These are phyloP conservation scores for Russula lepida DNA, from an alignment of 768 basidiomycete species.

Conservation along the genomic window DNA sequence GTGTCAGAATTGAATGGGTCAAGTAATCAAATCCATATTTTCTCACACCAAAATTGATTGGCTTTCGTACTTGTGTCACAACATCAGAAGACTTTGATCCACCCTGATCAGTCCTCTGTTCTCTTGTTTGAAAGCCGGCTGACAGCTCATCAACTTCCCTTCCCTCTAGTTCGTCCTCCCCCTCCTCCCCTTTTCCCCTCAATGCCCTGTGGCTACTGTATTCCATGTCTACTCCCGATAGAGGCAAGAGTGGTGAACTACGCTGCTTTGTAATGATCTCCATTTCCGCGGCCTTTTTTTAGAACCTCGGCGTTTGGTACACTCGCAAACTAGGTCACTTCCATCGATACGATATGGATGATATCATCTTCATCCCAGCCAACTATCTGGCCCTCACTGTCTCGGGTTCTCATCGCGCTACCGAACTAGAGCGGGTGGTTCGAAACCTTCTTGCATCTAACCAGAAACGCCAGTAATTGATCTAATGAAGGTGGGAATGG, in stretches of 20 bases:
- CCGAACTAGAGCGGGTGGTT: not conserved
- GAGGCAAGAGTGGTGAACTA: too few species aligned
- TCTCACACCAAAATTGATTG: not conserved
- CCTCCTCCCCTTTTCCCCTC: too few species aligned
- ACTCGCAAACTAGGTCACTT: not conserved
- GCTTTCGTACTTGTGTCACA: not conserved
- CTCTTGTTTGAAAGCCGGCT: not conserved
- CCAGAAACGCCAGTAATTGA: too few species aligned
- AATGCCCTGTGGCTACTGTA: too few species aligned
- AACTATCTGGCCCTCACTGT: not conserved
- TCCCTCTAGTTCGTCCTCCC: too few species aligned
- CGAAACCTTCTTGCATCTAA: too few species aligned
- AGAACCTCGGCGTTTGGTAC: not conserved
- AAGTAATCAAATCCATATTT: not conserved
- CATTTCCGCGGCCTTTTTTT: not conserved
- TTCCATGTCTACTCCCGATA: too few species aligned
- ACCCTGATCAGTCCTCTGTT: not conserved
- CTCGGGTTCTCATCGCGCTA: not conserved
- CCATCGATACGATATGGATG: not conserved
- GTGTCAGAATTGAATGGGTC: not conserved
- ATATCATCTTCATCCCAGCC: not conserved
- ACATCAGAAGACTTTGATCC: not conserved
- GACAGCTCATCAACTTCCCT: not conserved
- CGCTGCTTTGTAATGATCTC: not conserved
- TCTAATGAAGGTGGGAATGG: too few species aligned